Base-by-base conservation (phyloP, 192 early-diverging fungal species). In the Backusella liffmaniae region DNA sequence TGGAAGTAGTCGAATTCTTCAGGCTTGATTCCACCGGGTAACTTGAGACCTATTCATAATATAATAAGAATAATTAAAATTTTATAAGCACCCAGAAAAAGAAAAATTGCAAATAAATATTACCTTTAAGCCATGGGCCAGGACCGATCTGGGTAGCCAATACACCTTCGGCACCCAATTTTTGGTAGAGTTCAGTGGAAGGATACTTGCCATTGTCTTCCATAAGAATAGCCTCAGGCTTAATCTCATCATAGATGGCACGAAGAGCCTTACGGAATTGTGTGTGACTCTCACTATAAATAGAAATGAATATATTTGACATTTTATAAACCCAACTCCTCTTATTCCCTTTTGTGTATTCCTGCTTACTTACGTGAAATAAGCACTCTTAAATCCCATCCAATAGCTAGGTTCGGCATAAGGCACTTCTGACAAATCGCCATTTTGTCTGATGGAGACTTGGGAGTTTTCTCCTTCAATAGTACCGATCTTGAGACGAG, bases 161-260 rank as follows among this genome's bases (percentile, higher is more conserved):
- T 59, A 96, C 88, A 80, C 93, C 93, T 35, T 85, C 88, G 30
- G 87, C 77, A 23, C 85, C 94, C 21, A 91, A 86, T 78, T 94
- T 94, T 68, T 84, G 80, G 79, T 89, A 94, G 26, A 96, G 72
- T 74, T 86, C 85, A 59, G 41, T 16, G 41, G 89, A 86, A 30
- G 94, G 94, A 44, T 91, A 83, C 67, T 92, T 81, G 72, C 93
- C 93, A 32, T 85, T 84, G 74, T 94, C 94, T 75, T 96, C 94
- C 84, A 86, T 90, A 67, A 88, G 88, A 76, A 85, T 81, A 70
- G 87, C 85, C 76, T 88, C 88, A 7, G 92, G 90, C 78, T 90
- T 92, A 42, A 95, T 84, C 42, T 93, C 86, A 72, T 93, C 92
- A 32, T 89, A 90, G 84, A 93, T 93, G 30, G 82, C 77, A 68